phyloP scores from a whole-genome alignment of 768 basidiomycete species.

The Amanita pallidorosea region DNA sequence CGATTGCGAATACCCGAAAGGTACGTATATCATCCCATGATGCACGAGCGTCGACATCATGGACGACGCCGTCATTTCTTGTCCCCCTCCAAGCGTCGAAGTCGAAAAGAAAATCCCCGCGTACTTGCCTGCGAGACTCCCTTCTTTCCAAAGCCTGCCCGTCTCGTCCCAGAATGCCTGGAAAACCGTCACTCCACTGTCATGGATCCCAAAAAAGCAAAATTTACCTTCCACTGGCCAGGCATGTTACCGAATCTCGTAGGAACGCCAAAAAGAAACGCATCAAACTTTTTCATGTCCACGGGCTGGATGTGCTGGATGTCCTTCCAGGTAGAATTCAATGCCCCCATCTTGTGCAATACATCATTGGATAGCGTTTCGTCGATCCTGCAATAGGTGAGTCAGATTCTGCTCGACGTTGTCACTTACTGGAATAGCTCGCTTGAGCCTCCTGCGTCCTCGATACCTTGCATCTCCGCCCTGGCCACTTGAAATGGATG shows the following conservation, averaged over 20 bases:
- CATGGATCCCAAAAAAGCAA: neutral
- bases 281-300: conserved; percentile 45
- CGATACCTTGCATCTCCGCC: conserved; percentile 20
- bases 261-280: conserved; percentile 57
- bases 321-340: conserved; percentile 33
- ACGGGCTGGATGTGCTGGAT: conserved; percentile 48
- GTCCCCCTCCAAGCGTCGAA: conserved; percentile 59
- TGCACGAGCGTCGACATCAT: conserved; percentile 47
- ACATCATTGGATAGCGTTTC: conserved; percentile 59
- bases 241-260: conserved; percentile 73
- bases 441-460: conserved; percentile 24
- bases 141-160: conserved; percentile 48
- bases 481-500: conserved; percentile 32
- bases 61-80: conserved; percentile 40
- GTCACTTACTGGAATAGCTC: conserved; percentile 30
- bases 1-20: conserved; percentile 23
- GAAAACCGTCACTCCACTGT: neutral
- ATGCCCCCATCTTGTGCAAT: conserved; percentile 49
- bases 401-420: neutral
- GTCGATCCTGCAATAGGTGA: conserved; percentile 27
- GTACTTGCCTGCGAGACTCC: conserved; percentile 56
- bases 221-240: conserved; percentile 49
- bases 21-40: conserved; percentile 40
- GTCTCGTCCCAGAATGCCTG: conserved; percentile 75
- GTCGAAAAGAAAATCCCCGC: conserved; percentile 62